Evolutionary conservation across 352 stramenopile genomes (phyloP), one percentile per base, ranked within the genome.

Genomic region (Phytophthora ramorum): DNA sequence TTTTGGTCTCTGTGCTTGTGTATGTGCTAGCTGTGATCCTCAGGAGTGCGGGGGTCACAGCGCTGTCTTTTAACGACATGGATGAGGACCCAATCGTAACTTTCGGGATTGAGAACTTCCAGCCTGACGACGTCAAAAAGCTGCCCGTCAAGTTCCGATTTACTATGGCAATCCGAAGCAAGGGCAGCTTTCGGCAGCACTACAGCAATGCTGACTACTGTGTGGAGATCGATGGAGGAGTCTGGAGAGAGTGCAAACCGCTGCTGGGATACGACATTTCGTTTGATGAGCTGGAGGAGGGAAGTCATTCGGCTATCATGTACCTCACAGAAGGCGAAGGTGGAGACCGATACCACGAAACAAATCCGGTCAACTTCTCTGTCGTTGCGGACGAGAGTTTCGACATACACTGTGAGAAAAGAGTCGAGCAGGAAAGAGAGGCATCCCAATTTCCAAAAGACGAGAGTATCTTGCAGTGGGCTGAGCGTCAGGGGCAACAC

Each of bases 311-410:
- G 2, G 34, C 2, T 8, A 12, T 40, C 14, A n/a, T 40, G 34
- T 40, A 40, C 13, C 12, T 40, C 14, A 40, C 34, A n/a, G 34
- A 40, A 7, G 7, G 12, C 12, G 34, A n/a, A 40, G 12, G 34
- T 14, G 14, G 34, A n/a, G 34, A n/a, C 7, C 34, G 34, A 17
- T 40, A 40, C 34, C 34, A 40, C 4, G 34, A 40, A 40, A 40
- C 34, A 12, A 40, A 40, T 1, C 14, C 34, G 10, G 22, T 63
- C 14, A 37, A 24, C 9, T 64, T 73, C 40, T 38, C 38, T n/a
- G 20, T 69, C 0, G 38, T 64, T 8, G n/a, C 20, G 28, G 16
- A 3, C 34, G 17, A 20, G 1, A 46, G 58, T 1, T 63, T 63
- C 20, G 24, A 56, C 1, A 4, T 14, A 2, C 13, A 57, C 20